A percentile compares a stretch with the other conserved stretches of the same genome.
Conservation (phyloP, 805 yeast species). For the Ogataea parapolymorpha region DNA sequence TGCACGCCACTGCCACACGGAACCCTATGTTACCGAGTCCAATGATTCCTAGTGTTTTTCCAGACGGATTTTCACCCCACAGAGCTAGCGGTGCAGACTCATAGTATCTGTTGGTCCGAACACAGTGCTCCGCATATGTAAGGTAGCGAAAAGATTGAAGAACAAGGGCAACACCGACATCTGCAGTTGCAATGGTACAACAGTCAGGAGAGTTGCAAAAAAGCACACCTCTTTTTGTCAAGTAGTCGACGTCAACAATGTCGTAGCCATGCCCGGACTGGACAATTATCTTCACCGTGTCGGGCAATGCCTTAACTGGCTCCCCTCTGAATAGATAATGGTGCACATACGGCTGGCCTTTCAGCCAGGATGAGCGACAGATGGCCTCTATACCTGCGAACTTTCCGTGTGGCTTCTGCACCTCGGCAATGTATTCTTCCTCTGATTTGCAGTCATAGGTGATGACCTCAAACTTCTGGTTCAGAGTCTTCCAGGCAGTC, state of each 20-base stretch:
- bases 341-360: slow-evolving; percentile 36
- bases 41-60: slow-evolving; percentile 42
- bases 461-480: slow-evolving; percentile 36
- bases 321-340: slow-evolving; percentile 35
- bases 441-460: slow-evolving; percentile 32
- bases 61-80: slow-evolving; percentile 39
- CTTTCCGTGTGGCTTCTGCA: slow-evolving; percentile 34
- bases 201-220: slow-evolving; percentile 40
- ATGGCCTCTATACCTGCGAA: slow-evolving; percentile 36
- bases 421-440: slow-evolving; percentile 35
- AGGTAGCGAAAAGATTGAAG: slow-evolving; percentile 35
- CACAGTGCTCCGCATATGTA: slow-evolving; percentile 38
- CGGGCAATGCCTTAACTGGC: slow-evolving; percentile 32
- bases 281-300: slow-evolving; percentile 34
- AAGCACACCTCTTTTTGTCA: slow-evolving; percentile 31
- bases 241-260: slow-evolving; percentile 36
- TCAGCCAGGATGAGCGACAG: slow-evolving; percentile 39
- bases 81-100: slow-evolving; percentile 31
- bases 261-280: slow-evolving; percentile 42
- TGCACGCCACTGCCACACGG: slow-evolving; percentile 40
- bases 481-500: slow-evolving; percentile 35
- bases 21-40: slow-evolving; percentile 49
- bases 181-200: slow-evolving; percentile 40
- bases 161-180: slow-evolving; percentile 35
- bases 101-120: slow-evolving; percentile 32